These are phyloP conservation scores for Trichothecium sympodiale DNA, from an alignment of 2,329 filamentous ascomycete species.

Conservation along the genomic window DNA sequence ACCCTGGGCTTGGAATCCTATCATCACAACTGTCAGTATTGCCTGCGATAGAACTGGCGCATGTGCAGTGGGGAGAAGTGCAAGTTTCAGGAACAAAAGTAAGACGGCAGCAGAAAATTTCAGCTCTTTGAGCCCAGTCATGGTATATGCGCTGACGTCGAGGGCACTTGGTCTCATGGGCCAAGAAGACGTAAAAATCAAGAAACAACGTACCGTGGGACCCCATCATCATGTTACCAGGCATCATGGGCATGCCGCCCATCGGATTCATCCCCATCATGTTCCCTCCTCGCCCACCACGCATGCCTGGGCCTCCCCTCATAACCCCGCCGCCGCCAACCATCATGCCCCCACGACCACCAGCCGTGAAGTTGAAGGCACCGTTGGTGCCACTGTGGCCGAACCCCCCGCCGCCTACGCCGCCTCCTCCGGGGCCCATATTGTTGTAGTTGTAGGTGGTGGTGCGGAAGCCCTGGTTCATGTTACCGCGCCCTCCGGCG, in stretches of 20 bases:
- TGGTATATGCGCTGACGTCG: too few relatives aligned
- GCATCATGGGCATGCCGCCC: constrained; percentile 43
- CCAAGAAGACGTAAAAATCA: background rate
- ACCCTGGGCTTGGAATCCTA: constrained; percentile 27
- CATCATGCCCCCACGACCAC: constrained; percentile 33
- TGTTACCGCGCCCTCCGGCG: constrained; percentile 31
- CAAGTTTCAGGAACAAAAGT: too few relatives aligned
- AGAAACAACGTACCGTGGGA: constrained; percentile 27
- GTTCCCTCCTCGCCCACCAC: constrained; percentile 36
- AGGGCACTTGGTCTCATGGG: too few relatives aligned
- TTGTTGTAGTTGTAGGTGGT: constrained; percentile 30
- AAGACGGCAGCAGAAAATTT: too few relatives aligned
- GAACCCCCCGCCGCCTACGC: constrained; percentile 32
- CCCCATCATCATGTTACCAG: constrained; percentile 47
- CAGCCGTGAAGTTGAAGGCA: constrained; percentile 2
- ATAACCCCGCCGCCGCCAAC: constrained; percentile 28
- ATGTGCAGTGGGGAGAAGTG: too few relatives aligned
- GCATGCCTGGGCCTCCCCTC: constrained; percentile 40
- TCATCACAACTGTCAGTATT: background rate
- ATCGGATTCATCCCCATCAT: constrained; percentile 39
- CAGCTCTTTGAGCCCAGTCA: too few relatives aligned
- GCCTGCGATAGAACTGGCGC: too few relatives aligned
- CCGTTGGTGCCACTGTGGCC: constrained; percentile 23
- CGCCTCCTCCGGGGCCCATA: constrained; percentile 34
- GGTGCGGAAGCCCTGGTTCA: constrained; percentile 33